Percentiles rank a stretch among this genome's conserved stretches.
Conservation (phyloP, 140 eudicot genomes). For the Bidens hawaiensis region DNA sequence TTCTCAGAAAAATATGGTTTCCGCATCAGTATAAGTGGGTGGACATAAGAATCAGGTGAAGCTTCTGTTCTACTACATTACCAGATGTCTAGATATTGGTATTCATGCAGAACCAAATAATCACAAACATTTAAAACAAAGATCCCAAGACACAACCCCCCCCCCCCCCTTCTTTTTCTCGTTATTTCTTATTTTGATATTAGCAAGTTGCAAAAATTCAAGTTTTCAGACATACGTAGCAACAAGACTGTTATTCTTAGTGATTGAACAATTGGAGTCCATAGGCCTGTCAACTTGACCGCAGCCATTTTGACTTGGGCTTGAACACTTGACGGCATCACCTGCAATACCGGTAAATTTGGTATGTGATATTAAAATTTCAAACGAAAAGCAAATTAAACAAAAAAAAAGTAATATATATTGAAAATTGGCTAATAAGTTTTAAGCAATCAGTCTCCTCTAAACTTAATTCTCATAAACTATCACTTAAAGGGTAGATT, state of each 20-base stretch:
- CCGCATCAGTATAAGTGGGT: conserved; percentile 51
- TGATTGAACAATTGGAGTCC: conserved; percentile 25
- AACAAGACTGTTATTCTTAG: conserved; percentile 25
- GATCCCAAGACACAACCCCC: not conserved
- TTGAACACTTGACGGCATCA: conserved; percentile 25
- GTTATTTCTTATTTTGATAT: not conserved
- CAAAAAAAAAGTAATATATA: not conserved
- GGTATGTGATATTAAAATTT: conserved; percentile 1
- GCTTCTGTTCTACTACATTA: conserved; percentile 55
- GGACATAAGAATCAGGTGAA: conserved; percentile 42
- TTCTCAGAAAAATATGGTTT: conserved; percentile 24
- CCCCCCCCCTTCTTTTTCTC: too few relatives aligned
- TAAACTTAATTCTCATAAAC: not conserved
- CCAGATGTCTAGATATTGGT: conserved; percentile 25
- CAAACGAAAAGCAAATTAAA: conserved; percentile 1
- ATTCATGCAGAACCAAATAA: conserved; percentile 1
- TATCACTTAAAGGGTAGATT: not conserved
- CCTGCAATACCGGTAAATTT: conserved; percentile 31
- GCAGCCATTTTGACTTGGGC: conserved; percentile 26
- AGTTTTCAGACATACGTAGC: conserved; percentile 38
- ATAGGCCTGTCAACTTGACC: conserved; percentile 26
- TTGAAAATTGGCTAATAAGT: not conserved
- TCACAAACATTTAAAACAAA: conserved; percentile 3
- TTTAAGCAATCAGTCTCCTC: not conserved
- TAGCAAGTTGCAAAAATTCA: not conserved